Evolutionary conservation across 2,329 filamentous ascomycete species (phyloP), one percentile per base, ranked within the genome.

Genomic region (Penicillium oxalicum): DNA sequence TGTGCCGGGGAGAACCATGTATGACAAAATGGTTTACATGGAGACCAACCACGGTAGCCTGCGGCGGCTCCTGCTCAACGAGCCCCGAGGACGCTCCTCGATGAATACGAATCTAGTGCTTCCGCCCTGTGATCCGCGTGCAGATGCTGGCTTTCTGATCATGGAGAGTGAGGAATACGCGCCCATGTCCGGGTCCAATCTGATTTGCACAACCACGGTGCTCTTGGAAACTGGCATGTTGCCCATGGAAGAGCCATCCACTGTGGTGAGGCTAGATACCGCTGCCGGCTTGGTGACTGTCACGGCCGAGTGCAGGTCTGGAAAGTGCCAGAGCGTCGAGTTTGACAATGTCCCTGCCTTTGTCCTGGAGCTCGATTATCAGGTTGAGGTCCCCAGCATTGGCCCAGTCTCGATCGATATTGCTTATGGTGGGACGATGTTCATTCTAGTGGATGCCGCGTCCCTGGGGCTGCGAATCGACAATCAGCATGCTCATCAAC

Each of bases 161-260:
- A 71, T 77, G 69, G 73, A 74, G 52, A 68, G 66, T 47, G 72
- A 74, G 18, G 70, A 76, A 45, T 76, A 73, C 60, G 67, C 65
- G 2, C 67, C 69, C 1, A 73, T 73, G 70, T 75, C 73, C 3
- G 73, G 74, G 0, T 66, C 69, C 2, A 76, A 77, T 41, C 70
- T 68, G 1, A 74, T 77, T 12, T 70, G 66, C 40, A 72, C 70
- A 0, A 59, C 67, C 0, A 76, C 74, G 0, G 74, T 74, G 0
- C 56, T 77, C 11, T 53, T 77, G 24, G 74, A 77, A 52, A 76
- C 72, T 0, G 74, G 74, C 1, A 75, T 76, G 65, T 48, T 77
- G 1, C 57, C 62, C 0, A 76, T 77, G 71, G 59, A 64, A 24
- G 73, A 76, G 49, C 74, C 74, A 0, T 48, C 67, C 1, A 76